phyloP scores from a whole-genome alignment of 495 filamentous ascomycete species.

The Viridothelium virens region DNA sequence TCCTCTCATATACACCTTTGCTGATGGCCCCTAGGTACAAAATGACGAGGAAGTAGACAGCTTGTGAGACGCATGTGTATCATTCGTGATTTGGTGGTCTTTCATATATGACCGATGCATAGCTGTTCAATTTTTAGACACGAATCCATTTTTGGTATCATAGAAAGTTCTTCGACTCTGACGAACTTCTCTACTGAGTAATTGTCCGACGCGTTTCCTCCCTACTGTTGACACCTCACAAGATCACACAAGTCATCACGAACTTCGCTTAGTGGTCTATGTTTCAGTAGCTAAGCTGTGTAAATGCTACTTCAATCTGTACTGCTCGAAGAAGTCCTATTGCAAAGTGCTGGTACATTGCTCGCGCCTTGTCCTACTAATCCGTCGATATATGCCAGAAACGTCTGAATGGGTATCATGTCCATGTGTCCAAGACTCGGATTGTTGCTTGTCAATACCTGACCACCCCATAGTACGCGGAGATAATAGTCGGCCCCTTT shows the following conservation, averaged over 20 bases:
- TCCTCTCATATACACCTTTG: background rate
- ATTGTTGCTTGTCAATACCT: slow-evolving; percentile 50
- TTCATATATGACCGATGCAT: too few relatives aligned
- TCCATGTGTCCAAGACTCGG: slow-evolving; percentile 52
- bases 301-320: background rate
- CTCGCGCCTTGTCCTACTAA: slow-evolving; percentile 48
- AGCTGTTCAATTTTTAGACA: too few relatives aligned
- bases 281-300: too few relatives aligned
- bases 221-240: too few relatives aligned
- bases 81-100: too few relatives aligned
- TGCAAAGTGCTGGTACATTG: slow-evolving; percentile 33
- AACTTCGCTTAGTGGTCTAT: too few relatives aligned
- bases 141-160: too few relatives aligned
- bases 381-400: slow-evolving; percentile 58
- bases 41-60: background rate
- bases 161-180: too few relatives aligned
- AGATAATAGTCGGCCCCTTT: slow-evolving; percentile 21
- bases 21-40: background rate
- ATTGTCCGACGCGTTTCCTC: too few relatives aligned
- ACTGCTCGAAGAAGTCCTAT: background rate
- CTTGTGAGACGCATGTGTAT: background rate
- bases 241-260: too few relatives aligned
- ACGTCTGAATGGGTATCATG: slow-evolving; percentile 51
- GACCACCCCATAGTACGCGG: slow-evolving; percentile 56
- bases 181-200: too few relatives aligned